Base-by-base conservation (phyloP, 345 rosid genomes). In the Litchi chinensis region DNA sequence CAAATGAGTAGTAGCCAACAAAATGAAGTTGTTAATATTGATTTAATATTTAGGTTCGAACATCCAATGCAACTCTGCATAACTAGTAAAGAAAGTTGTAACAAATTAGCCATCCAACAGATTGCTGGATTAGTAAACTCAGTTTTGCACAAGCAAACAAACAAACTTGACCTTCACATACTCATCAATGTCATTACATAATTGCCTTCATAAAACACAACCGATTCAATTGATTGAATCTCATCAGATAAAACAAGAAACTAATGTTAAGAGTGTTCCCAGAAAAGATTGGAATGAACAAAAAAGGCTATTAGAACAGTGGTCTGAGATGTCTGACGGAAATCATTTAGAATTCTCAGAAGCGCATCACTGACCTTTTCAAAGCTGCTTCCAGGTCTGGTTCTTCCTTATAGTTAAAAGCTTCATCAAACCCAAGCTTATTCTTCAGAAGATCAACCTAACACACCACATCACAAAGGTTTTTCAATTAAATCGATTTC, bases 331-430 rank as follows among this genome's bases (percentile, higher is more conserved):
- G 26, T 21, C 64, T 18, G 24, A 19, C 1, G 21, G 21, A 19
- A 7, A 37, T 57, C 16, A 16, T 37, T 39, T 72, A 19, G 26
- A 26, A n/a, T 56, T 32, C n/a, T 0, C 0, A 43, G 71, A 74
- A 44, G 24, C 2, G 32, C 0, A 1, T 65, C 46, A 80, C 82
- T 75, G 50, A 89, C 97, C 97, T 88, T 83, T 88, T 89, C 83
- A 92, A 75, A 78, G 97, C 85, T 22, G 84, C 88, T 81, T 84
- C 83, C 15, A 88, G 82, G 65, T 91, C 84, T 12, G 76, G 10
- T 75, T 92, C 95, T 79, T 88, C 91, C 48, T 90, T 91, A 81
- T 92, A 92, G 83, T 92, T 92, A 84, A 92, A 92, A 11, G 97
- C 97, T 64, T 87, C 92, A 83, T 92, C 89, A 80, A 88, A 91